Evolutionary conservation across 208 protist species (phyloP), one percentile per base, ranked within the genome.

Genomic region (Trichomonas vaginalis): DNA sequence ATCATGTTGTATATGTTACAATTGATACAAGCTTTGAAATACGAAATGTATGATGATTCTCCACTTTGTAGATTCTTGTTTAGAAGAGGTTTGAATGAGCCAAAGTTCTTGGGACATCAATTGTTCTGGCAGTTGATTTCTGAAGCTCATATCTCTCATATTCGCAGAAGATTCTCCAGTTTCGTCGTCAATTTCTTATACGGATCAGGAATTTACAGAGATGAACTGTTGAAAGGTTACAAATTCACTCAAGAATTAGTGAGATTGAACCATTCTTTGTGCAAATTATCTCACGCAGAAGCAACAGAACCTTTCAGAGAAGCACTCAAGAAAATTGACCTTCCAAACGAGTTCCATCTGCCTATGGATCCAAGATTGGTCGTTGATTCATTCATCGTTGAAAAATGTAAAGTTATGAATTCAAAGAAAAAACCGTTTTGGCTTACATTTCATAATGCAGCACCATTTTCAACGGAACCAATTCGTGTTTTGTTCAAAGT

Each of bases 371-470:
- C 96, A 46, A 47, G 95, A 47, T 82, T 70, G 95, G 70, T 83
- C 42, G 96, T 95, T n/a, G 40, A 95, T 14, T n/a, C 10, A 21
- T 45, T 95, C 21, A 45, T 51, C 12, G 70, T 96, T 79, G 56
- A 97, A 35, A 97, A 98, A 95, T 99, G 98, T 97, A 98, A 98
- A 95, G 98, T 98, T 42, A 98, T 98, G 98, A 97, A 98, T 79
- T 98, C 96, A 0, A 98, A 98, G 95, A 98, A 98, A 96, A 97
- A 97, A 82, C 96, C 98, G 6, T 96, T 98, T 17, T 98, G 97
- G 97, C 97, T 99, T 6, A 96, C 97, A 32, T 98, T 98, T 92
- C 90, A 96, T n/a, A 98, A 98, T 96, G 97, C 97, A 56, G 97
- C 98, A 51, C 96, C 97, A 70, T 96, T 97, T 86, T 97, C 97